Conservation (phyloP, 83 land plant species). For the Thuja plicata region DNA sequence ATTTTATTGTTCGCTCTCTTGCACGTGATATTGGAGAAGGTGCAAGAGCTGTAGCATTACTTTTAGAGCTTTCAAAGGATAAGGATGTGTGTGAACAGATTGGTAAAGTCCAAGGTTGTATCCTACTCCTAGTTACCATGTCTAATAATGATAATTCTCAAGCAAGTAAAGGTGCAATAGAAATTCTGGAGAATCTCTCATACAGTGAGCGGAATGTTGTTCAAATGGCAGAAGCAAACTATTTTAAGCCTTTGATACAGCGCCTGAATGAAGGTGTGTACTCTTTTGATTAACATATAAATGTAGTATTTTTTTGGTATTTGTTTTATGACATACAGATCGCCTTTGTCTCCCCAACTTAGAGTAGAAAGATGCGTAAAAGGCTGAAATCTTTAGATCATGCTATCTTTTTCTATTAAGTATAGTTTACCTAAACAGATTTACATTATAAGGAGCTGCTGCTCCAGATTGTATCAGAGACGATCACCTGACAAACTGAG, state of each 20-base stretch:
- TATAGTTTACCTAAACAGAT: too few relatives aligned
- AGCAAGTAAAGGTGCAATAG: slow-evolving; percentile 54
- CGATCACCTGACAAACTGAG: too few relatives aligned
- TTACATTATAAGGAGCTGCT: too few relatives aligned
- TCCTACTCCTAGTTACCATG: slow-evolving; percentile 71
- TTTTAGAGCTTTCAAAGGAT: slow-evolving; percentile 58
- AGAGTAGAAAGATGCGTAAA: not conserved
- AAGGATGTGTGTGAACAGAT: slow-evolving; percentile 36
- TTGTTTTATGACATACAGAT: not conserved
- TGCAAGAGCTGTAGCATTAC: slow-evolving; percentile 59
- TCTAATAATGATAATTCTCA: slow-evolving; percentile 45
- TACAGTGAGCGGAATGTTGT: slow-evolving; percentile 62
- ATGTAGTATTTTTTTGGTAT: not conserved
- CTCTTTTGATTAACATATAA: not conserved
- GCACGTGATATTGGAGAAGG: slow-evolving; percentile 64
- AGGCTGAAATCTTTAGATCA: not conserved
- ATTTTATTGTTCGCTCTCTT: slow-evolving; percentile 52
- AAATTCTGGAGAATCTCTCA: slow-evolving; percentile 53
- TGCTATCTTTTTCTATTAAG: not conserved
- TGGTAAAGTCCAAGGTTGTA: slow-evolving; percentile 71
- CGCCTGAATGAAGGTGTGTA: slow-evolving; percentile 51
- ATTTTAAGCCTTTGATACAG: slow-evolving; percentile 58
- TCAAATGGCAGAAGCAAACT: slow-evolving; percentile 80
- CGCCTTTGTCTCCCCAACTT: not conserved
- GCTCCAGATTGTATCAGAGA: too few relatives aligned